Percentiles rank a stretch among this genome's conserved stretches.
Evolutionary conservation across 441 rosid genomes (phyloP).

Genomic region (Gossypium gossypioides): DNA sequence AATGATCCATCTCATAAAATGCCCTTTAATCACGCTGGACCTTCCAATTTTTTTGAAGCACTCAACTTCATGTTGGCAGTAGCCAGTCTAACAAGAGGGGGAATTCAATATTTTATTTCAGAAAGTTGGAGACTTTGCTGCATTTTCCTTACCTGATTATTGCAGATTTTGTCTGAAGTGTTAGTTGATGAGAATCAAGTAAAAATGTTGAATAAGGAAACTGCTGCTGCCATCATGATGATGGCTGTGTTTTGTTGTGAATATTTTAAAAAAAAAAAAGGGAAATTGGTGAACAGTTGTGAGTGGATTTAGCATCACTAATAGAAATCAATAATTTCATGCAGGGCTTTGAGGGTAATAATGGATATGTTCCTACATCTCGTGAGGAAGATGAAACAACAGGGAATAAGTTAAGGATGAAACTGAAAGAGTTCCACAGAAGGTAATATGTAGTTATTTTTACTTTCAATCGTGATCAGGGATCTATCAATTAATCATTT

Average conservation of each 20-base stretch:
- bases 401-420: background rate
- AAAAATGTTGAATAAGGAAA: background rate
- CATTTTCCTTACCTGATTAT: background rate
- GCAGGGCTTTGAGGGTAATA: slow-evolving; percentile 4
- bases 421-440: background rate
- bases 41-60: too few species aligned
- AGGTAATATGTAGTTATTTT: background rate
- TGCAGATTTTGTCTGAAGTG: background rate
- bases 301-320: background rate
- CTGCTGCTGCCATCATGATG: background rate
- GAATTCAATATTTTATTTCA: background rate
- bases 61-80: too few species aligned
- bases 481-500: background rate
- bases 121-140: background rate
- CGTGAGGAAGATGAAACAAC: background rate
- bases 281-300: background rate
- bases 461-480: background rate
- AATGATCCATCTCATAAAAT: too few species aligned
- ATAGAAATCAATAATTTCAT: background rate
- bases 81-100: too few species aligned
- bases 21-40: too few species aligned
- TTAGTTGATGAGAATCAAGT: background rate
- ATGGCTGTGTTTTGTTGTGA: background rate
- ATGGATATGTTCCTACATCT: background rate
- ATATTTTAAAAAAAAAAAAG: background rate